phyloP scores from a whole-genome alignment of 352 stramenopile species.

The Pythium brassicae region DNA sequence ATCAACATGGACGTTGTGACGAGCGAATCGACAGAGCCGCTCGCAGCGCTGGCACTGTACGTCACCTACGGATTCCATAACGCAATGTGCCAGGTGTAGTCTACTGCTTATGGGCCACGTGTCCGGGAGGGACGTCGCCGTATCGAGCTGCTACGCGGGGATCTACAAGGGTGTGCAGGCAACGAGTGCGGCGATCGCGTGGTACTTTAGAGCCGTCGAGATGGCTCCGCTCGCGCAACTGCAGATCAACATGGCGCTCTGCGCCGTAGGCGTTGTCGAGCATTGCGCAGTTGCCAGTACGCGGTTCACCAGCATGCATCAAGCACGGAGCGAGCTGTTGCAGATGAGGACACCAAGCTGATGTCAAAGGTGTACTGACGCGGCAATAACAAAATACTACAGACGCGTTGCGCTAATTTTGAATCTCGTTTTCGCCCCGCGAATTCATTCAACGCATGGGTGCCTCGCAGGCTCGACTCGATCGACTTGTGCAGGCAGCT shows the following conservation, averaged over 20 bases:
- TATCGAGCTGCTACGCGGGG: conserved; percentile 43
- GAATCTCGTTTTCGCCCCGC: not conserved
- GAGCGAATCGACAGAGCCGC: not conserved
- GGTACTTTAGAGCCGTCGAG: conserved; percentile 27
- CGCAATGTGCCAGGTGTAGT: conserved; percentile 72
- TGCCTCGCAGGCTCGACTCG: not conserved
- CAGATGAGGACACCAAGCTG: not conserved
- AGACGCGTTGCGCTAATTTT: too few relatives aligned
- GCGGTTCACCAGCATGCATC: not conserved
- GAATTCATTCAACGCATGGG: not conserved
- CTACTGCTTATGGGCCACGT: conserved; percentile 78
- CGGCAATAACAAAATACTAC: too few relatives aligned
- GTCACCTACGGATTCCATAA: conserved; percentile 69
- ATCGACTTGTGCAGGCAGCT: conserved; percentile 3
- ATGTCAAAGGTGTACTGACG: too few relatives aligned
- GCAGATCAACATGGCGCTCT: conserved; percentile 31
- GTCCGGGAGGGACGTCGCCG: conserved; percentile 25
- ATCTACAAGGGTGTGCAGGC: conserved; percentile 71
- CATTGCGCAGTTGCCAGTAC: conserved; percentile 7
- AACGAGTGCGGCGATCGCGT: conserved; percentile 27
- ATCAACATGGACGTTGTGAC: conserved; percentile 23
- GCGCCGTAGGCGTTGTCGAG: conserved; percentile 13
- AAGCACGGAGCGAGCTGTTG: not conserved
- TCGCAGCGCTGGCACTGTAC: conserved; percentile 41
- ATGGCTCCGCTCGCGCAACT: conserved; percentile 23